Base-by-base conservation (phyloP, 345 rosid species). In the Trapa bicornis region DNA sequence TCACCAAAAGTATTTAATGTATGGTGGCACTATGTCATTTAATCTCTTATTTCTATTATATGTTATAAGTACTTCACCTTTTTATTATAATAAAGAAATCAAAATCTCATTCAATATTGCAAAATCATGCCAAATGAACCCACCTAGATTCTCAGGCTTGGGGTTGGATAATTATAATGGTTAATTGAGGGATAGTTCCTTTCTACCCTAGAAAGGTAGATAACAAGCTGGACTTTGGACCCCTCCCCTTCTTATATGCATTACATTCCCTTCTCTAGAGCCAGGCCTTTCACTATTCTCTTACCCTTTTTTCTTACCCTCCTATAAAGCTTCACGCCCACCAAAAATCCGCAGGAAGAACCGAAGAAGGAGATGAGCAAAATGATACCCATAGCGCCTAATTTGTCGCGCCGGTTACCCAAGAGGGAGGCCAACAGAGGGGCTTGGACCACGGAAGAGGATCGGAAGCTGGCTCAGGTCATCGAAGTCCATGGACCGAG, bases 391-490 rank as follows among this genome's bases (percentile, higher is more conserved):
- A 65, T 67, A 82, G 80, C 76, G 67, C 68, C 75, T 13, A 63
- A 61, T 7, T 22, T 17, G 45, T 71, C 53, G 61, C 50, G 70
- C 12, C 71, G 29, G 29, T 22, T 64, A 9, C 61, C 33, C 15
- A 76, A 68, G 76, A 78, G 68, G 75, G 84, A 75, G 67, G 76
- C 70, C 10, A 80, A 71, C 60, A 75, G 76, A 76, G 85, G 80
- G 65, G 77, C 76, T 11, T 84, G 86, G 88, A 81, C 84, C 2
- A 69, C 80, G 35, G 82, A 81, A 66, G 88, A 84, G 71, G 84
- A 84, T 70, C 72, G 53, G 47, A 81, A 72, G 57, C 70, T 84
- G 60, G 80, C 82, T 45, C 73, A 70, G 61, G 71, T 68, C 29
- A 78, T 81, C 61, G 72, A 80, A 64, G 56, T 74, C 54, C 81